Evolutionary conservation across 2,329 filamentous ascomycete species (phyloP).

Genomic region (Thelonectria olida): DNA sequence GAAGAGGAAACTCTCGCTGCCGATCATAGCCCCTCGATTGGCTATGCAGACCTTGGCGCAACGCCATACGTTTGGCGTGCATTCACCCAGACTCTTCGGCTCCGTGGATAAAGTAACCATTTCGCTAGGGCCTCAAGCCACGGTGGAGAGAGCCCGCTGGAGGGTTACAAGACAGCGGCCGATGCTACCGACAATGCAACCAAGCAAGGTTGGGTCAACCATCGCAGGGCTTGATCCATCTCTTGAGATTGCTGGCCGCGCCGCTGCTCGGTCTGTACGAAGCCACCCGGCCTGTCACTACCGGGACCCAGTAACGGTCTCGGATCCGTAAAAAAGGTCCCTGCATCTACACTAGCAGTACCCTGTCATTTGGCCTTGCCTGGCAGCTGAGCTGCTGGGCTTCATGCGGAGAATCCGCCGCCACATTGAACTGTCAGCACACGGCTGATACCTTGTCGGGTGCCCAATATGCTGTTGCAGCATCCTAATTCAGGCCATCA

Average conservation of each 20-base stretch:
- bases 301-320: slow-evolving; percentile 5
- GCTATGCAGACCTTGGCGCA: slow-evolving; percentile 4
- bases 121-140: background rate
- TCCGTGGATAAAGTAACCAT: slow-evolving; percentile 2
- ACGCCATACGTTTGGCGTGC: slow-evolving; percentile 11
- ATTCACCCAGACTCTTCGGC: background rate
- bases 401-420: background rate
- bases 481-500: background rate
- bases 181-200: slow-evolving; percentile 16
- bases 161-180: background rate
- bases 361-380: slow-evolving; percentile 9
- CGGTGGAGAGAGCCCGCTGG: background rate
- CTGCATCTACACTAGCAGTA: background rate
- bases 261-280: slow-evolving; percentile 7
- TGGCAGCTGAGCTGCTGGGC: background rate
- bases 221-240: background rate
- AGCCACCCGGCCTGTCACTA: background rate
- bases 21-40: slow-evolving; percentile 15
- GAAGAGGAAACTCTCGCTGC: slow-evolving; percentile 3
- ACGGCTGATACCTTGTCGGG: background rate
- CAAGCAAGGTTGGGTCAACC: slow-evolving; percentile 1
- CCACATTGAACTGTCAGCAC: background rate
- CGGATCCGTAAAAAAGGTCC: background rate
- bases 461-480: background rate
- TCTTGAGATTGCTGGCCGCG: background rate